Percentiles rank a stretch among this genome's conserved stretches.
Evolutionary conservation across 2,329 filamentous ascomycete species (phyloP).

Genomic region (Taxawa tesnikishii): DNA sequence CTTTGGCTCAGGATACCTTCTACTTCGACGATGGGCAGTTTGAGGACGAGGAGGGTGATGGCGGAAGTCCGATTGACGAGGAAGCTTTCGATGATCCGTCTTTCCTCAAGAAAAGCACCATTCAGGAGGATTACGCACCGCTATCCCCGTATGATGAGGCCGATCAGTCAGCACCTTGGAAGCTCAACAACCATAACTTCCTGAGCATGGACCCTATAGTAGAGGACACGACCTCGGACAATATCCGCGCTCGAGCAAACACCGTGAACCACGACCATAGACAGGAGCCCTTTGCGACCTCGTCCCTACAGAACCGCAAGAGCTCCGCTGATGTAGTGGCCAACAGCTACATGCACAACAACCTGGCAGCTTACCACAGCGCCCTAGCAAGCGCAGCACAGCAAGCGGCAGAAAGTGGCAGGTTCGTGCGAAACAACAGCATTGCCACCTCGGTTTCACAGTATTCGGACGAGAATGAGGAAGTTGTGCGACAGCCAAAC

Average conservation of each 20-base stretch:
- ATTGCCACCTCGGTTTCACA: slow-evolving; percentile 18
- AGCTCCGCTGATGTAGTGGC: background rate
- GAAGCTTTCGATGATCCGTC: slow-evolving; percentile 17
- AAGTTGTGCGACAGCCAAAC: slow-evolving; percentile 12
- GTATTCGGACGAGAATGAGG: slow-evolving; percentile 14
- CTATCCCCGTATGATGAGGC: background rate
- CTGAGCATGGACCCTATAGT: background rate
- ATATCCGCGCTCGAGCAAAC: background rate
- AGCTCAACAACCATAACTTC: background rate
- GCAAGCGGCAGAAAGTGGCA: slow-evolving; percentile 61
- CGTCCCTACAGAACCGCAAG: background rate
- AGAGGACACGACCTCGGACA: background rate
- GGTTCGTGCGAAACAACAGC: slow-evolving; percentile 53
- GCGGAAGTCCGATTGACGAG: slow-evolving; percentile 17
- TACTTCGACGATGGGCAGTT: slow-evolving; percentile 23
- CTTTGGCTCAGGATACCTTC: background rate
- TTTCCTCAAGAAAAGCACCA: slow-evolving; percentile 3
- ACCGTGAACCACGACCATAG: background rate
- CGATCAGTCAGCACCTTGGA: background rate
- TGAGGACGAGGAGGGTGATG: slow-evolving; percentile 3
- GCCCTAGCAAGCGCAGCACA: slow-evolving; percentile 73
- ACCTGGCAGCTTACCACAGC: slow-evolving; percentile 64
- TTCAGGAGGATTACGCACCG: background rate
- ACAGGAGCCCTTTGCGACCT: background rate
- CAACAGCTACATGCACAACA: slow-evolving; percentile 29